phyloP scores from a whole-genome alignment of 768 basidiomycete species.

The Basidioascus undulatus region DNA sequence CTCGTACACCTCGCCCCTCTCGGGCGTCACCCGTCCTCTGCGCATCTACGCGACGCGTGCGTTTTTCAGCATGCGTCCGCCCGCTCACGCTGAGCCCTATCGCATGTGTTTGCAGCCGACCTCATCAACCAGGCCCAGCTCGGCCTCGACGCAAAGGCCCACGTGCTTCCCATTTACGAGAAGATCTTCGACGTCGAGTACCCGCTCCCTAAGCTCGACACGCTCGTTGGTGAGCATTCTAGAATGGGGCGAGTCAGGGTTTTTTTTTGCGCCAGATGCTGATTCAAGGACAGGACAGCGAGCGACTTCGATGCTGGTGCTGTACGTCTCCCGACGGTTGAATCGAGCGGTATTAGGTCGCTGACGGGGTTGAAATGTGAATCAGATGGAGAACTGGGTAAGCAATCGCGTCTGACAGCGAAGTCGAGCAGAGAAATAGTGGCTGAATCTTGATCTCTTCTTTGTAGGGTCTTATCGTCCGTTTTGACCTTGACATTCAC shows the following conservation, averaged over 20 bases:
- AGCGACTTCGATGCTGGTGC: slow-evolving; percentile 65
- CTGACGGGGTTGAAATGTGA: too few relatives aligned
- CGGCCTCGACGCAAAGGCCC: slow-evolving; percentile 62
- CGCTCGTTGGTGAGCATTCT: slow-evolving; percentile 44
- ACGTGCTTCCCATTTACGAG: slow-evolving; percentile 72
- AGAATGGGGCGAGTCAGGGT: background rate
- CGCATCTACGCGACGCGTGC: slow-evolving; percentile 44
- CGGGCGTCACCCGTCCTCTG: slow-evolving; percentile 55
- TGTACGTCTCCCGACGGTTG: slow-evolving; percentile 1
- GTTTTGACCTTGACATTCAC: too few relatives aligned
- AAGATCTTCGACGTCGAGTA: slow-evolving; percentile 75
- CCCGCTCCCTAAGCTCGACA: slow-evolving; percentile 83
- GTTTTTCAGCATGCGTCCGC: background rate
- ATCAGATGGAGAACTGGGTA: slow-evolving; percentile 78
- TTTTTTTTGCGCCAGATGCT: background rate
- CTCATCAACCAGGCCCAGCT: slow-evolving; percentile 60
- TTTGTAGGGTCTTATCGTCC: slow-evolving; percentile 55
- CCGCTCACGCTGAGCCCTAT: background rate
- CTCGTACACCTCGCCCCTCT: slow-evolving; percentile 52
- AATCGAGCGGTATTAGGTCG: background rate
- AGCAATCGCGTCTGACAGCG: background rate
- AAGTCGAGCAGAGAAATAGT: background rate
- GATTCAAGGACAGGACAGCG: slow-evolving; percentile 22
- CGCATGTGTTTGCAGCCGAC: slow-evolving; percentile 29
- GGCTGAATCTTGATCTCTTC: background rate